phyloP scores from a whole-genome alignment of 257 asterid species.

The Petunia axillaris region DNA sequence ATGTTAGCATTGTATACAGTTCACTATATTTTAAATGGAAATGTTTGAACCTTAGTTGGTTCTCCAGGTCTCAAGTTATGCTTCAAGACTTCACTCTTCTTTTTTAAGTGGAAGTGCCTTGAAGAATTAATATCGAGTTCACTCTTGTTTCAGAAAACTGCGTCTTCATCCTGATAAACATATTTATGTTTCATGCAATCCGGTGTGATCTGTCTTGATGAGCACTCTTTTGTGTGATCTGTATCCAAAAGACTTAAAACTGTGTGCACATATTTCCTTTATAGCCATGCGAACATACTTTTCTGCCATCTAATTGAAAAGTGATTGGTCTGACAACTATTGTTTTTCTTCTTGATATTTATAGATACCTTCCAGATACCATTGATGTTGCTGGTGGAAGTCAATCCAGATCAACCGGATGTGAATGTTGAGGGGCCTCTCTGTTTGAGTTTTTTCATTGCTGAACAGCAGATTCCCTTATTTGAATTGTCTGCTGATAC shows the following conservation, averaged over 20 bases:
- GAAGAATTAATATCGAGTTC: background rate
- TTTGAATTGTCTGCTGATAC: background rate
- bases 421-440: slow-evolving; percentile 53
- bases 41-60: background rate
- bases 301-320: background rate
- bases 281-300: background rate
- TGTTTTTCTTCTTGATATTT: slow-evolving; percentile 25
- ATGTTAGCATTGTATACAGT: background rate
- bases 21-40: background rate
- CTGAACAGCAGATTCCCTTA: background rate
- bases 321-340: background rate
- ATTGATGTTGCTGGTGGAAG: slow-evolving; percentile 57
- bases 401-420: slow-evolving; percentile 61
- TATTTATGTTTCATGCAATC: background rate
- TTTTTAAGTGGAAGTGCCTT: background rate
- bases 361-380: slow-evolving; percentile 62
- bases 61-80: background rate
- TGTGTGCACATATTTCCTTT: background rate
- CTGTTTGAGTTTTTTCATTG: background rate
- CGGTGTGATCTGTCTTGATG: background rate
- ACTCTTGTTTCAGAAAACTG: background rate
- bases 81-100: background rate
- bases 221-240: background rate
- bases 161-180: background rate
- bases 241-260: background rate